A percentile compares a stretch with the other conserved stretches of the same genome.
These are phyloP conservation scores for Zygosaccharomyces pseudobailii DNA, from an alignment of 1,139 yeast species.

Conservation along the genomic window DNA sequence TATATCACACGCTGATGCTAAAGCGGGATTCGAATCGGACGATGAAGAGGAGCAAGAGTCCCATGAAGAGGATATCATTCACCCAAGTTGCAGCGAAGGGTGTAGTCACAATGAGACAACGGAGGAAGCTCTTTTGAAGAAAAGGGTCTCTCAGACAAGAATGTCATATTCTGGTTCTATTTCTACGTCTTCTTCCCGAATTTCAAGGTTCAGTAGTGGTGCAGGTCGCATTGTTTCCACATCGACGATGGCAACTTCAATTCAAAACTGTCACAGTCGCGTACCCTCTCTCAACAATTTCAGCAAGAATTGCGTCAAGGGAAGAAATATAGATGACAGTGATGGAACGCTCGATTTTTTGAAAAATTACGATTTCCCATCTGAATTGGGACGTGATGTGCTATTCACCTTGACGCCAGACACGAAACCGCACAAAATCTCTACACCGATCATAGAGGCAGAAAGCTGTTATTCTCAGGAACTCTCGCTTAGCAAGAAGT, in stretches of 20 bases:
- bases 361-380: conserved; percentile 29
- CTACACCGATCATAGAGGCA: conserved; percentile 6
- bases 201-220: conserved; percentile 17
- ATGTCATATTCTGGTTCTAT: conserved; percentile 18
- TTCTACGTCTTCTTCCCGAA: conserved; percentile 23
- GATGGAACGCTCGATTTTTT: conserved; percentile 25
- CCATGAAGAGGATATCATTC: conserved; percentile 1
- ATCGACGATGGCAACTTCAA: conserved; percentile 32
- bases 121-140: not conserved
- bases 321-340: conserved; percentile 17
- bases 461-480: conserved; percentile 4
- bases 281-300: conserved; percentile 13
- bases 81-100: conserved; percentile 1
- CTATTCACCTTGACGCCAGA: conserved; percentile 16
- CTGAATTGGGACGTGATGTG: conserved; percentile 7
- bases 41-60: conserved; percentile 1
- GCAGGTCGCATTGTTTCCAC: conserved; percentile 26
- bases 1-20: conserved; percentile 31
- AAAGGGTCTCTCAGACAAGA: conserved; percentile 11
- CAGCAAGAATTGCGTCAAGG: conserved; percentile 15
- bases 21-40: conserved; percentile 12
- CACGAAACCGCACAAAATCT: not conserved
- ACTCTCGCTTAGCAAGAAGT: conserved; percentile 1
- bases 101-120: not conserved
- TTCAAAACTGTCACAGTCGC: conserved; percentile 22